These are phyloP conservation scores for Moniliella sp. DNA, from an alignment of 1,284 basidiomycete species.

Conservation along the genomic window DNA sequence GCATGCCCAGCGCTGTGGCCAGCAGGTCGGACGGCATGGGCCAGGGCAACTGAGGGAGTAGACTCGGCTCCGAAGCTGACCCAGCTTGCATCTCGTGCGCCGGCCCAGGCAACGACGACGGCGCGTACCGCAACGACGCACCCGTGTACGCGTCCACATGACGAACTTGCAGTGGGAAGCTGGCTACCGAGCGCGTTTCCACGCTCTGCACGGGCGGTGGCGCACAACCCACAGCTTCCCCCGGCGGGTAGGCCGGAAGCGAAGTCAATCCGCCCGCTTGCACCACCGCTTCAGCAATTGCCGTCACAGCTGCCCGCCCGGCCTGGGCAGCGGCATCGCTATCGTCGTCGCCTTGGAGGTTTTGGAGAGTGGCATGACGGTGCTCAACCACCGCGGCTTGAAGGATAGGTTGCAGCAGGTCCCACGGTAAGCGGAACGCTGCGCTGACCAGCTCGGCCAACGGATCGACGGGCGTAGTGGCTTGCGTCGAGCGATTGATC, in stretches of 20 bases:
- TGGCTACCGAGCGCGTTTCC: conserved; percentile 56
- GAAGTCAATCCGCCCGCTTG: conserved; percentile 7
- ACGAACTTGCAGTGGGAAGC: conserved; percentile 68
- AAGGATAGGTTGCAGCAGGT: conserved; percentile 36
- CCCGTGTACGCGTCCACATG: conserved; percentile 75
- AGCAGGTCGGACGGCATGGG: conserved; percentile 14
- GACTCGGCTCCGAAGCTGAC: too few species aligned
- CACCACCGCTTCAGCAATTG: conserved; percentile 5
- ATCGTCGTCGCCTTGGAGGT: too few species aligned
- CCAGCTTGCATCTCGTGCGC: too few species aligned
- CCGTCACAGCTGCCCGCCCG: neutral
- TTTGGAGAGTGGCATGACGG: too few species aligned
- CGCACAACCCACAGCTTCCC: neutral
- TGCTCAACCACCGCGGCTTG: too few species aligned
- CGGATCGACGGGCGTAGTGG: conserved; percentile 36
- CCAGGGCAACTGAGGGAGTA: too few species aligned
- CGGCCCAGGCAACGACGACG: neutral
- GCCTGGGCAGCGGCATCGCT: neutral
- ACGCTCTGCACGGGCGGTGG: conserved; percentile 42
- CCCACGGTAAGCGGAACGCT: conserved; percentile 64
- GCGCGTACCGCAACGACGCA: conserved; percentile 7
- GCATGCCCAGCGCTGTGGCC: conserved; percentile 8
- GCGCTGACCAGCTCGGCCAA: conserved; percentile 64
- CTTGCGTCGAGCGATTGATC: conserved; percentile 37
- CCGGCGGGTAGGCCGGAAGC: neutral